Conservation (phyloP, 495 filamentous ascomycete genomes). For the Aspergillus haitiensis region DNA sequence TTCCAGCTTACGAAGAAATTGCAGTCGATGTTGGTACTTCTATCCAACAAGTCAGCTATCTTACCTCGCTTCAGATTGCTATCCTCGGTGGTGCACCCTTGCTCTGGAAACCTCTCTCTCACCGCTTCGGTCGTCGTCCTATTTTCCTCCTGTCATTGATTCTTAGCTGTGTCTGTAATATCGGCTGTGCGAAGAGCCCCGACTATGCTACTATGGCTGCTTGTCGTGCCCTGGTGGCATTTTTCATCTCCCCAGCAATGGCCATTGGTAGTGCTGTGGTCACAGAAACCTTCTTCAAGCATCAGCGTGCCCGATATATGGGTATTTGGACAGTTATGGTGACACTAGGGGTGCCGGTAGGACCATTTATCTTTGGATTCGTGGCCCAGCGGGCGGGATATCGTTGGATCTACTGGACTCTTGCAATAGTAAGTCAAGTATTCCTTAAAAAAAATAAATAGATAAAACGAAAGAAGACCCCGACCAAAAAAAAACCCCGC, state of each 20-base stretch:
- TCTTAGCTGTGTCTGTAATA: slow-evolving; percentile 45
- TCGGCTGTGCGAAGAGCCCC: slow-evolving; percentile 45
- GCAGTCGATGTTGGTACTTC: slow-evolving; percentile 44
- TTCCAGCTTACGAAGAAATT: slow-evolving; percentile 52
- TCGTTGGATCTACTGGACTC: slow-evolving; percentile 45
- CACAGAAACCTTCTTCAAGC: slow-evolving; percentile 52
- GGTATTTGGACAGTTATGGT: slow-evolving; percentile 56
- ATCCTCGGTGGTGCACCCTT: slow-evolving; percentile 52
- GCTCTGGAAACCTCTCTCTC: slow-evolving; percentile 57
- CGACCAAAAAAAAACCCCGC: too few relatives aligned
- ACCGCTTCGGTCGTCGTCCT: slow-evolving; percentile 53
- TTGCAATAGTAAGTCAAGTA: slow-evolving; percentile 43
- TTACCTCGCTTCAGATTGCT: slow-evolving; percentile 54
- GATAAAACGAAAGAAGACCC: neutral
- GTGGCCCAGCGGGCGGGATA: slow-evolving; percentile 46
- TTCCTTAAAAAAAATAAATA: neutral
- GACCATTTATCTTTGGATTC: slow-evolving; percentile 53
- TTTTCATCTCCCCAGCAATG: slow-evolving; percentile 56
- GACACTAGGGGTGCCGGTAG: slow-evolving; percentile 53
- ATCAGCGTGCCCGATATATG: slow-evolving; percentile 52
- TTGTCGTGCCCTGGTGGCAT: slow-evolving; percentile 50
- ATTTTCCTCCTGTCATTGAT: slow-evolving; percentile 52
- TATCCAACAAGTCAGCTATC: slow-evolving; percentile 49
- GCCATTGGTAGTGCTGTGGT: slow-evolving; percentile 57
- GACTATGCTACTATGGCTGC: slow-evolving; percentile 47